Conservation (phyloP, 2,329 filamentous ascomycete genomes). For the Alternaria conjuncta region DNA sequence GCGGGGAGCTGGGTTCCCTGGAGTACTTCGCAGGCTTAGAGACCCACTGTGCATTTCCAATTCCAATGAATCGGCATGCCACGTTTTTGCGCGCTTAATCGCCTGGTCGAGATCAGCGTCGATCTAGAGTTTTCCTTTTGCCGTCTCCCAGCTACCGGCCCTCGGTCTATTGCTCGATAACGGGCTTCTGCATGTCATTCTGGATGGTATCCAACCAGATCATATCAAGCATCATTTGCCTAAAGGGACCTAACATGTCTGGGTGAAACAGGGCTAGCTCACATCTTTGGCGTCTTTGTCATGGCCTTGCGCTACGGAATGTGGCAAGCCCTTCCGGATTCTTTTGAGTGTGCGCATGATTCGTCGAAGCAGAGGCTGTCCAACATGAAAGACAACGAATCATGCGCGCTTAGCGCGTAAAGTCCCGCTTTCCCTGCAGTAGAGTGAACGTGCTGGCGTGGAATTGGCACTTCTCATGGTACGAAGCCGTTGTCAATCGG, state of each 20-base stretch:
- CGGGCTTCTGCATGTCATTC: not conserved
- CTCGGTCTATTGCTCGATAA: not conserved
- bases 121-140: not conserved
- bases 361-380: not conserved
- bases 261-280: not conserved
- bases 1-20: not conserved
- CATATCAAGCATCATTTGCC: constrained; percentile 2
- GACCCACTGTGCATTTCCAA: not conserved
- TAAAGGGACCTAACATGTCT: not conserved
- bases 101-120: not conserved
- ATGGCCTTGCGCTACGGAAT: constrained; percentile 1
- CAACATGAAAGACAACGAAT: constrained; percentile 1
- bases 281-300: not conserved
- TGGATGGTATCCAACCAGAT: not conserved
- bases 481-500: not conserved
- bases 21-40: not conserved
- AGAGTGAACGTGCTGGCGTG: not conserved
- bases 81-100: constrained; percentile 3
- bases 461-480: not conserved
- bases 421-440: not conserved
- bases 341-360: not conserved
- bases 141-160: not conserved
- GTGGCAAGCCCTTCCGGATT: constrained; percentile 12
- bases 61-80: constrained; percentile 1
- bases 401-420: not conserved